Percentiles rank a stretch among this genome's conserved stretches.
Evolutionary conservation across 2,329 filamentous ascomycete species (phyloP).

Genomic region (Diaporthe humulicola): DNA sequence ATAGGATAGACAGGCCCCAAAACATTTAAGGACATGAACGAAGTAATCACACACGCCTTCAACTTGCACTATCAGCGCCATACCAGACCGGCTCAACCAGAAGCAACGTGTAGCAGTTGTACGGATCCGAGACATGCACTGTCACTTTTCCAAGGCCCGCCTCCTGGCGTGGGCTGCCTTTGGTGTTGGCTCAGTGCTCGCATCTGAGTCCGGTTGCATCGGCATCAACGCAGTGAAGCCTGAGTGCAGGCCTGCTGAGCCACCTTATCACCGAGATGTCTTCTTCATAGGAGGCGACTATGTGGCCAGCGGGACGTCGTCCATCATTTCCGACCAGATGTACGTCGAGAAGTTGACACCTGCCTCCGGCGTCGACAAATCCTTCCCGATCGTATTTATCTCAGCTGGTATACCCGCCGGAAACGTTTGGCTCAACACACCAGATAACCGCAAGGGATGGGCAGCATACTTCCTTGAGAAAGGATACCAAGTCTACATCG

Average conservation of each 20-base stretch:
- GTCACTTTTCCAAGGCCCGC: background rate
- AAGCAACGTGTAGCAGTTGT: background rate
- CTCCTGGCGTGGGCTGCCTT: background rate
- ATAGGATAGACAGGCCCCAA: background rate
- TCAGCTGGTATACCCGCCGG: conserved; percentile 16
- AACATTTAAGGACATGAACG: background rate
- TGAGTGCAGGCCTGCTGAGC: background rate
- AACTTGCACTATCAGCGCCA: background rate
- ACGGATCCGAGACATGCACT: background rate
- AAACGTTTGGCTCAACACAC: conserved; percentile 57
- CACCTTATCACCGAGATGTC: conserved; percentile 12
- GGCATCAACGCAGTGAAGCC: conserved; percentile 26
- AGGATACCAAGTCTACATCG: conserved; percentile 60
- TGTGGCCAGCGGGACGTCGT: background rate
- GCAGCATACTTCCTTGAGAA: conserved; percentile 58
- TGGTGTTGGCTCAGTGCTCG: background rate
- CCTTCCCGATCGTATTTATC: background rate
- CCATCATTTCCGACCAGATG: conserved; percentile 19
- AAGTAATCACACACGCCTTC: too few species aligned
- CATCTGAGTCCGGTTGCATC: background rate
- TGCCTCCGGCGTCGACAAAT: conserved; percentile 9
- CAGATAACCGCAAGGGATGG: conserved; percentile 61
- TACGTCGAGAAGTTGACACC: conserved; percentile 20
- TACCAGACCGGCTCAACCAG: background rate
- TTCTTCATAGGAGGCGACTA: conserved; percentile 25